Evolutionary conservation across 192 early-diverging fungal genomes (phyloP).

Genomic region (Entophlyctis luteolus): DNA sequence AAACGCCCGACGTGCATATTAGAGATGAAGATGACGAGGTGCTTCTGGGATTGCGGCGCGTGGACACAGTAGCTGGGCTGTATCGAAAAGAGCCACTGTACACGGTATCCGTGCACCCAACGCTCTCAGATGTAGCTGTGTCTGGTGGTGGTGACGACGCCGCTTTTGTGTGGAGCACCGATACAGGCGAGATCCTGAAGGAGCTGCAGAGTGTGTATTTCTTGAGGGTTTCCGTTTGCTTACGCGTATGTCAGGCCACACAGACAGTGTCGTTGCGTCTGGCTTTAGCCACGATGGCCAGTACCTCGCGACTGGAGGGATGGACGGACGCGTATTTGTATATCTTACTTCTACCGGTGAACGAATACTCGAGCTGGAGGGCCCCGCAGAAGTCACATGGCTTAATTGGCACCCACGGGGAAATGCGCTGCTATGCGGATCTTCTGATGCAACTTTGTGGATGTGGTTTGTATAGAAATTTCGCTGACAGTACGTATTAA

Average conservation of each 20-base stretch:
- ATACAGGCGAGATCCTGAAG: conserved; percentile 72
- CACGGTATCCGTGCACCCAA: conserved; percentile 75
- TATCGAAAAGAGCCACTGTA: conserved; percentile 85
- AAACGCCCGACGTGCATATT: neutral
- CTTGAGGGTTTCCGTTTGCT: neutral
- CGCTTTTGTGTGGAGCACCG: conserved; percentile 81
- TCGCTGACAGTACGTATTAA: too few relatives aligned
- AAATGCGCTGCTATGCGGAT: conserved; percentile 82
- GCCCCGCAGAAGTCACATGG: conserved; percentile 90
- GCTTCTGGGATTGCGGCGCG: conserved; percentile 34
- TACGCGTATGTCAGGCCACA: conserved; percentile 50
- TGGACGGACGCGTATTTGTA: conserved; percentile 89
- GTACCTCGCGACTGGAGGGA: conserved; percentile 85
- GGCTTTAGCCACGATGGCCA: conserved; percentile 80
- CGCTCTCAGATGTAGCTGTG: conserved; percentile 59
- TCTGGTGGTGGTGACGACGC: conserved; percentile 93
- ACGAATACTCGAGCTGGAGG: conserved; percentile 70
- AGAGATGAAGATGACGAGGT: conserved; percentile 27
- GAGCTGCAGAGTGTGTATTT: conserved; percentile 42
- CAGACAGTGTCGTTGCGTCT: conserved; percentile 80
- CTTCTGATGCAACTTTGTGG: conserved; percentile 86
- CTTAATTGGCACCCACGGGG: conserved; percentile 95
- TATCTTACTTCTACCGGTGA: conserved; percentile 62
- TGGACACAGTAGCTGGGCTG: conserved; percentile 90
- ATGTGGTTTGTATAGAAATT: conserved; percentile 91